phyloP scores from a whole-genome alignment of 805 yeast genomes.

The Wickerhamiella allomyrinae region DNA sequence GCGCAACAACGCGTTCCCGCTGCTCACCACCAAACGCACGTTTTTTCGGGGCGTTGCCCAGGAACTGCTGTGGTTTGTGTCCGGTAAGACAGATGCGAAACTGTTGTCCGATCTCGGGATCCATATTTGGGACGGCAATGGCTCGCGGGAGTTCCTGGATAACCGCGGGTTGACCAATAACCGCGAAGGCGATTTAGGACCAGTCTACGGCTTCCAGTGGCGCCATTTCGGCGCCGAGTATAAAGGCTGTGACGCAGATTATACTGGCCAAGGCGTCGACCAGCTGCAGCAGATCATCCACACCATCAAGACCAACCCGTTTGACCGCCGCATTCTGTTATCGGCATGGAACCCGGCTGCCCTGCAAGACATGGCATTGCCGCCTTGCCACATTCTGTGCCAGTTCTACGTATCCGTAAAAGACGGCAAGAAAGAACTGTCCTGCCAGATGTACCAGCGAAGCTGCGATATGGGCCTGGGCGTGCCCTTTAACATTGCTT shows the following conservation, averaged over 20 bases:
- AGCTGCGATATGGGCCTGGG: conserved; percentile 99
- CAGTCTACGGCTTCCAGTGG: conserved; percentile 99
- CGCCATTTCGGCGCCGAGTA: conserved; percentile 96
- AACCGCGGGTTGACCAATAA: conserved; percentile 64
- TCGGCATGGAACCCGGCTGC: conserved; percentile 99
- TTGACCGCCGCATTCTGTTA: conserved; percentile 84
- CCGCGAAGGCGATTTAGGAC: conserved; percentile 91
- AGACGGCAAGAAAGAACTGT: conserved; percentile 46
- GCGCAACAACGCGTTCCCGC: conserved; percentile 60
- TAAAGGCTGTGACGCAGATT: conserved; percentile 72
- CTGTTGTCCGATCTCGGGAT: conserved; percentile 68
- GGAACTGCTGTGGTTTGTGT: conserved; percentile 85
- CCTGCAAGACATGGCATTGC: conserved; percentile 84
- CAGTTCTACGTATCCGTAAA: conserved; percentile 81
- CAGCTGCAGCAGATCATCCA: conserved; percentile 71
- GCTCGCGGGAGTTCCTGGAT: conserved; percentile 82
- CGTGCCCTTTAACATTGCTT: conserved; percentile 95
- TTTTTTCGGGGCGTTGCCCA: conserved; percentile 78
- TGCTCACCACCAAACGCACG: conserved; percentile 84
- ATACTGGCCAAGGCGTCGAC: conserved; percentile 77
- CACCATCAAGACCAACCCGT: conserved; percentile 74
- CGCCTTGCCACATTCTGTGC: conserved; percentile 95
- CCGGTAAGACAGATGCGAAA: conserved; percentile 82
- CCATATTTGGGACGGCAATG: conserved; percentile 99
- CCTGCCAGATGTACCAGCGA: conserved; percentile 86